Percentiles rank a stretch among this genome's conserved stretches.
These are phyloP conservation scores for Pseudogymnoascus sp. DNA, from an alignment of 2,329 filamentous ascomycete species.

Conservation along the genomic window DNA sequence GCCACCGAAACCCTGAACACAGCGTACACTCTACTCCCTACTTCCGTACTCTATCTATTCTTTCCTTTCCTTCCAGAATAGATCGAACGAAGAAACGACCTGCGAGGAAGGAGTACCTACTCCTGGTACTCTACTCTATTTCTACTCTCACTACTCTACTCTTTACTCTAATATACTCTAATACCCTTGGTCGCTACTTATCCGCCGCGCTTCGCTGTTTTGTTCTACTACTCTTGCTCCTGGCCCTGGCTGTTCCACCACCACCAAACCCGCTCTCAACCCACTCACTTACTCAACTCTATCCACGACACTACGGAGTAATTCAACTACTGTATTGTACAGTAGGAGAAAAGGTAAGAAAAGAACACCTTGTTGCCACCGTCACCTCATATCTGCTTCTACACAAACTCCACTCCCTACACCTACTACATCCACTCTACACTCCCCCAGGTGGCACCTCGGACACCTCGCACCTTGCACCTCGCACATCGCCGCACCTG, in stretches of 20 bases:
- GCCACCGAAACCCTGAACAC: background rate
- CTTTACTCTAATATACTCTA: background rate
- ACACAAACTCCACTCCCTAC: background rate
- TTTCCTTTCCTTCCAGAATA: background rate
- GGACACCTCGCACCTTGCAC: background rate
- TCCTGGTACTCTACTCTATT: background rate
- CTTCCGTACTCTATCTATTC: background rate
- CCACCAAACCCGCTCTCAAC: background rate
- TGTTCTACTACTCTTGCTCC: background rate
- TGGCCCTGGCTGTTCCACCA: background rate
- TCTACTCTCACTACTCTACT: background rate
- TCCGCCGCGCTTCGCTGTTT: background rate
- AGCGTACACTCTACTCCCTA: background rate
- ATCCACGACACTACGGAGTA: background rate
- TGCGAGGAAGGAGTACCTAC: background rate
- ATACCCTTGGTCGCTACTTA: background rate
- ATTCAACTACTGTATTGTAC: background rate
- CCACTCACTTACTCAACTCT: background rate
- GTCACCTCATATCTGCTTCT: background rate
- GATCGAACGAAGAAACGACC: background rate
- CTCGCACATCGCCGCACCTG: background rate
- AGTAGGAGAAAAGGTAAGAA: background rate
- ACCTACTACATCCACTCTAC: background rate
- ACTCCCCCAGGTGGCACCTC: background rate
- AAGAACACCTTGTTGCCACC: background rate